Evolutionary conservation across 257 asterid species (phyloP).

Genomic region (Forsythia viridissima): DNA sequence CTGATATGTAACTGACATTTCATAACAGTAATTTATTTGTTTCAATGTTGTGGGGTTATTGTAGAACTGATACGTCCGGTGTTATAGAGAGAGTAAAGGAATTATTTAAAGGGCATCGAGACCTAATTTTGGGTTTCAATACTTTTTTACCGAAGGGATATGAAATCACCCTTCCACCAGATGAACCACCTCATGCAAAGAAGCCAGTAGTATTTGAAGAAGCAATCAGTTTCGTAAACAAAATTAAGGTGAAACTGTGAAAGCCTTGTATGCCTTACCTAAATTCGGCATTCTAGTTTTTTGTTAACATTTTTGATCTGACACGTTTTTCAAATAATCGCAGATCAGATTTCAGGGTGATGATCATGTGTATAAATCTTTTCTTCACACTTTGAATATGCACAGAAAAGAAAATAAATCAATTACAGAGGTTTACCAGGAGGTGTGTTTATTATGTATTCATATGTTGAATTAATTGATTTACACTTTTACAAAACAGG

Average conservation of each 20-base stretch:
- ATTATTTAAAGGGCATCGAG: slow-evolving; percentile 71
- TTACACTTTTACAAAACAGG: not conserved
- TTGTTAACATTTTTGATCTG: not conserved
- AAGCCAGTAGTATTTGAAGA: slow-evolving; percentile 73
- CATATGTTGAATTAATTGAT: slow-evolving; percentile 17
- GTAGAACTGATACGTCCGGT: slow-evolving; percentile 63
- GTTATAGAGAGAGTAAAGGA: slow-evolving; percentile 79
- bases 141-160: slow-evolving; percentile 84
- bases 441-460: slow-evolving; percentile 46
- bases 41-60: slow-evolving; percentile 30
- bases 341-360: slow-evolving; percentile 91
- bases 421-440: slow-evolving; percentile 72
- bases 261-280: not conserved
- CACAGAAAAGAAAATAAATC: slow-evolving; percentile 72
- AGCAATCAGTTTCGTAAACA: slow-evolving; percentile 78
- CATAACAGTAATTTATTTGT: not conserved
- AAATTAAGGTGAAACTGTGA: slow-evolving; percentile 64
- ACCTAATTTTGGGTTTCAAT: slow-evolving; percentile 92
- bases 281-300: not conserved
- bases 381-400: slow-evolving; percentile 85
- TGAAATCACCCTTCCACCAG: slow-evolving; percentile 68
- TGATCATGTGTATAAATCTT: slow-evolving; percentile 77
- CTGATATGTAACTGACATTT: not conserved
- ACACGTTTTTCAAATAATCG: slow-evolving; percentile 30
- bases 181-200: slow-evolving; percentile 59